Base-by-base conservation (phyloP, 495 filamentous ascomycete species). In the Aspergillus homomorphus region DNA sequence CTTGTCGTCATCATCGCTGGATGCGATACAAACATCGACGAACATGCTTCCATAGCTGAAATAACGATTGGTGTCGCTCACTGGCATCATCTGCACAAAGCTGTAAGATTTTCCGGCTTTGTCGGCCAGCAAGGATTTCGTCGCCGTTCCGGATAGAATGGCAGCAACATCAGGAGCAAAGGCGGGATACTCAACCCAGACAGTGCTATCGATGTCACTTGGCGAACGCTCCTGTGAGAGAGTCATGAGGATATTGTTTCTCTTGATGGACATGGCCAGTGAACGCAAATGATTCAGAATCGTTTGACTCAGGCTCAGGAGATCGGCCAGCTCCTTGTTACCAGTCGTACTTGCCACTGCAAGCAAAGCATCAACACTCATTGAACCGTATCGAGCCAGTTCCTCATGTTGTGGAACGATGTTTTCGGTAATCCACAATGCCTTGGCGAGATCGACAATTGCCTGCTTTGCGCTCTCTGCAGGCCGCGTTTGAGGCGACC, bases 11-110 rank as follows among this genome's bases (percentile, higher is more conserved):
- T 80, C 86, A 24, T 88, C 86, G 14, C 60, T 68, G 52, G 88
- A 87, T 68, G 85, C 83, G 44, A 95, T 71, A 51, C 78, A 84
- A 4, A 85, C 86, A 15, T 89, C 81, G 3, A 86, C 87, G 57
- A 85, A 84, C 64, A 92, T 84, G 50, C 85, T 84, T 51, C 84
- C 85, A 62, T 89, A 96, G 70, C 80, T 86, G 70, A 92, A 95
- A 44, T 80, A 80, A 4, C 80, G 75, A 24, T 72, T 69, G 0
- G 85, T 89, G 65, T 96, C 92, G 21, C 83, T 85, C 2, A 96
- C 64, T 2, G 90, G 87, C 61, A 96, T 83, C 30, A 83, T 80
- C n/a, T 88, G 84, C 1, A 83, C 72, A 9, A 89, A 73, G 48
- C 79, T 79, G 60, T 73, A 64, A 6, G 66, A 59, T 51, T 70